These are phyloP conservation scores for Pseudofabraea citricarpa DNA, from an alignment of 2,329 filamentous ascomycete species.

Conservation along the genomic window DNA sequence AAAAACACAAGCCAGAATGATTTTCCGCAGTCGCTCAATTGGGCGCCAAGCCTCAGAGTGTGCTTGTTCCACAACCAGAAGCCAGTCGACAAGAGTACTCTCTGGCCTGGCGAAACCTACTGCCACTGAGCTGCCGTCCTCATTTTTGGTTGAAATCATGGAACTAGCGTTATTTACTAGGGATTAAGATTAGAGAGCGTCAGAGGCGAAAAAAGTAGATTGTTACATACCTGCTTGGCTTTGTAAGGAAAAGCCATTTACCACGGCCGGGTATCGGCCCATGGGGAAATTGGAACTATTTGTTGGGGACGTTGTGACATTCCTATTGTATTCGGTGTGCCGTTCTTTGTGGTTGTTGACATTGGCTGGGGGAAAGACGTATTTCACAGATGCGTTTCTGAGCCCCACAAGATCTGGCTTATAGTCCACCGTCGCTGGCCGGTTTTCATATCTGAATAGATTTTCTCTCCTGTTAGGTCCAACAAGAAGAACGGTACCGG, in stretches of 20 bases:
- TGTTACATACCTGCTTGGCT: slow-evolving; percentile 27
- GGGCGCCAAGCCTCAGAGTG: slow-evolving; percentile 71
- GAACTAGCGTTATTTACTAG: slow-evolving; percentile 64
- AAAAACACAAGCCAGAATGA: slow-evolving; percentile 81
- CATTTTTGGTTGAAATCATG: slow-evolving; percentile 65
- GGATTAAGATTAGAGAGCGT: too few relatives aligned
- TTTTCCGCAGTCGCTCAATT: slow-evolving; percentile 69
- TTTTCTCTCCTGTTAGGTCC: slow-evolving; percentile 66
- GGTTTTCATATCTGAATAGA: slow-evolving; percentile 44
- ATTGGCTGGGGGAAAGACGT: slow-evolving; percentile 52
- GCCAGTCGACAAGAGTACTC: slow-evolving; percentile 72
- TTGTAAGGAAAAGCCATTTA: slow-evolving; percentile 51
- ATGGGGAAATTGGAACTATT: slow-evolving; percentile 55
- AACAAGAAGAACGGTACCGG: slow-evolving; percentile 66
- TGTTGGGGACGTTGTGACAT: slow-evolving; percentile 3
- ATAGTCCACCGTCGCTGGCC: slow-evolving; percentile 43
- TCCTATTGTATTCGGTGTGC: slow-evolving; percentile 36
- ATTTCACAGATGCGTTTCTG: slow-evolving; percentile 44
- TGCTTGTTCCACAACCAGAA: slow-evolving; percentile 73
- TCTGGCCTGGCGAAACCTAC: slow-evolving; percentile 74
- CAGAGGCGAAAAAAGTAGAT: too few relatives aligned
- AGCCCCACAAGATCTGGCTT: slow-evolving; percentile 34
- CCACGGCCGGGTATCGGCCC: slow-evolving; percentile 56
- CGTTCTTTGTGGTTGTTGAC: slow-evolving; percentile 37
- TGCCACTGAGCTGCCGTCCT: slow-evolving; percentile 64